Conservation (phyloP, 257 asterid species). For the Solanum raphanifolium region DNA sequence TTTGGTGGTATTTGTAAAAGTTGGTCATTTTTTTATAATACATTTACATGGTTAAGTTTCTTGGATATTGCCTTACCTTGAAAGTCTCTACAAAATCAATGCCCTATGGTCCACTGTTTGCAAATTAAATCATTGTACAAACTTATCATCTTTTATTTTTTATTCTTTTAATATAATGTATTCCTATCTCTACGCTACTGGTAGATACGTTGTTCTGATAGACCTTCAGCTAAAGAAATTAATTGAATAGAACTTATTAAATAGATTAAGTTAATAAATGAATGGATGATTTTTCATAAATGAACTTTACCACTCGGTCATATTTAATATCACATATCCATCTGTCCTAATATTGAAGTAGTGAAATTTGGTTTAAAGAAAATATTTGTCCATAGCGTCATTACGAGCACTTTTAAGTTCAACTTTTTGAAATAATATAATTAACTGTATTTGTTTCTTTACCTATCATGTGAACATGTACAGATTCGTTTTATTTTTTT, state of each 20-base stretch:
- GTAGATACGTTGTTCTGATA: rapidly evolving
- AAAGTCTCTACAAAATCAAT: conserved; percentile 1
- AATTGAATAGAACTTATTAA: no score
- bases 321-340: not conserved
- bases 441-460: not conserved
- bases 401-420: not conserved
- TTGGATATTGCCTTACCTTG: not conserved
- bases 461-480: not conserved
- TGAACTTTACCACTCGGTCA: not conserved
- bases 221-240: not conserved
- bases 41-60: not conserved
- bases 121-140: not conserved
- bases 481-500: not conserved
- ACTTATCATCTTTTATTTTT: not conserved
- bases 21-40: not conserved
- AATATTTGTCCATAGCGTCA: not conserved
- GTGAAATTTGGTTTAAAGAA: not conserved
- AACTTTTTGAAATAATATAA: not conserved
- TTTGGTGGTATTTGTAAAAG: not conserved
- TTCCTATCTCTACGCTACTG: rapidly evolving
- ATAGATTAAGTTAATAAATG: not conserved
- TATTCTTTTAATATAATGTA: not conserved
- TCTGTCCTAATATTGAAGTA: not conserved
- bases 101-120: not conserved
- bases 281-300: not conserved